Base-by-base conservation (phyloP, 352 stramenopile species). In the Phytopythium mirpurense region DNA sequence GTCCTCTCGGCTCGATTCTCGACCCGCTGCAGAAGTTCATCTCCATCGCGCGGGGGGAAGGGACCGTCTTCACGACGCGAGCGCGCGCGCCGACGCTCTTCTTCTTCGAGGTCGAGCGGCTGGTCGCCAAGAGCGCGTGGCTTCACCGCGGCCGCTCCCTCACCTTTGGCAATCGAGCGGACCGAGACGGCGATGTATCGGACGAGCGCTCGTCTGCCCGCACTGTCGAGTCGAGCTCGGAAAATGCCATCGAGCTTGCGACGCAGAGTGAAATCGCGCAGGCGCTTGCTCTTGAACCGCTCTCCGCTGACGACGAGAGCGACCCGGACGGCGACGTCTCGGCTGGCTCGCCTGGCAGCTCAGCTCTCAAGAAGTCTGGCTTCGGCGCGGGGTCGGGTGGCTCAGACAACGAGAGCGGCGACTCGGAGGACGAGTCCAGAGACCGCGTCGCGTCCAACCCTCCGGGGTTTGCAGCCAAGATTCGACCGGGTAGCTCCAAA, bases 51-150 rank as follows among this genome's bases (percentile, higher is more conserved):
- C 63, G 71, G 43, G 63, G 70, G 18, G 83, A 93, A 71, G 83
- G 86, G 29, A 87, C 83, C 0, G 83, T 95, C 21, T 95, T 95
- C 59, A 90, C 82, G n/a, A 95, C 86, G 0, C 84, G 80, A n/a
- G 83, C 86, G 15, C 73, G 86, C 16, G 86, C 86, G 14, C 86
- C 86, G 16, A 91, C 79, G 19, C 63, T 94, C 12, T 61, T 95
- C 45, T 90, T 88, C 54, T 95, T 92, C 59, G 86, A 95, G 49
- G 85, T 95, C 18, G 73, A 86, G 42, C 65, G 65, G 31, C 60
- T 86, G 21, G 65, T 56, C 21, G 63, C 63, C 15, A 76, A 77
- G 47, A 86, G 67, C 51, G 41, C 71, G 21, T 89, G 78, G 78
- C 56, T 89, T 10, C 65, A 89, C 36, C 63, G 67, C 9, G 71